These are phyloP conservation scores for Kwoniella europaea DNA, from an alignment of 768 basidiomycete species.

Conservation along the genomic window DNA sequence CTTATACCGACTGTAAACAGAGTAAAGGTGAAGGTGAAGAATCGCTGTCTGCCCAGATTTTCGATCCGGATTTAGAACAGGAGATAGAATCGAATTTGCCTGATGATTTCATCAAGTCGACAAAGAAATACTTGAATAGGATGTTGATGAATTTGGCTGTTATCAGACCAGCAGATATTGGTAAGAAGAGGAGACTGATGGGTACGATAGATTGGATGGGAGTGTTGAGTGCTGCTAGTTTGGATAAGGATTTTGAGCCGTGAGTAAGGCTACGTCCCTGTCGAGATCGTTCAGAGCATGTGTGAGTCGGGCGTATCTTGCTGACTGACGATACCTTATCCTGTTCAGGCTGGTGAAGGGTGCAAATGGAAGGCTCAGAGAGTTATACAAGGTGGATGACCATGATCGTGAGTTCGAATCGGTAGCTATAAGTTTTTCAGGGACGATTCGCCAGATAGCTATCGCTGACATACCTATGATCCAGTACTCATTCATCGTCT, in stretches of 20 bases:
- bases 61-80: constrained; percentile 6
- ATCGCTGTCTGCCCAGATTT: background rate
- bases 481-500: constrained; percentile 21
- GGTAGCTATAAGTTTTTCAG: too few relatives aligned
- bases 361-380: constrained; percentile 13
- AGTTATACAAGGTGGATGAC: constrained; percentile 15
- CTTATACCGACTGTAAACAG: background rate
- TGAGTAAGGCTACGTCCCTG: constrained; percentile 11
- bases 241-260: background rate
- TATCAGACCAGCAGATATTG: constrained; percentile 11
- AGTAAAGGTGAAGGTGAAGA: constrained; percentile 7
- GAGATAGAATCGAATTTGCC: constrained; percentile 10
- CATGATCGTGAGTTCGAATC: constrained; percentile 18
- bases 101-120: constrained; percentile 10
- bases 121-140: constrained; percentile 16
- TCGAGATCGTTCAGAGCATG: too few relatives aligned
- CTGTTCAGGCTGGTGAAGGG: constrained; percentile 6
- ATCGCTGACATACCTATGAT: background rate
- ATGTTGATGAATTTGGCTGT: constrained; percentile 22
- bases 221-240: constrained; percentile 11
- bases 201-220: constrained; percentile 10
- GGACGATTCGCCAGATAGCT: too few relatives aligned
- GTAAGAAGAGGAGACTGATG: constrained; percentile 15
- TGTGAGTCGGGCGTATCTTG: too few relatives aligned
- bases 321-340: too few relatives aligned